Percentiles rank a stretch among this genome's conserved stretches.
Conservation (phyloP, 768 basidiomycete genomes). For the Phlegmacium glaucopus region DNA sequence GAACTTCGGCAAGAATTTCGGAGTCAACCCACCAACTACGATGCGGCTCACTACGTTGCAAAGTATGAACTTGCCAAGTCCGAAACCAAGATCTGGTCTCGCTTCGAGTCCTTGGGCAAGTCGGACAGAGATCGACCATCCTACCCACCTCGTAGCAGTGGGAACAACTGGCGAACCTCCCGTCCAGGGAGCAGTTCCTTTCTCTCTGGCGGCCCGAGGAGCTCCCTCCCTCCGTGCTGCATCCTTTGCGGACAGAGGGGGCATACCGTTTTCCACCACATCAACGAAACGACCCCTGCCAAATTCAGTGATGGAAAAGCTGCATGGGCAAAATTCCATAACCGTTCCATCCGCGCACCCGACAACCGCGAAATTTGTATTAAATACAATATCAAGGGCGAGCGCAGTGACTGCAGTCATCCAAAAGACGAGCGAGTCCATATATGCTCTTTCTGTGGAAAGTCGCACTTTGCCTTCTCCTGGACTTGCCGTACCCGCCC, state of each 20-base stretch:
- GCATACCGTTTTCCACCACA: constrained; percentile 18
- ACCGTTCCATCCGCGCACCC: constrained; percentile 9
- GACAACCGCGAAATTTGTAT: constrained; percentile 16
- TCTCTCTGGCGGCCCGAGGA: constrained; percentile 5
- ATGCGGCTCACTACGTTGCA: background rate
- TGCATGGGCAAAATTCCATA: constrained; percentile 4
- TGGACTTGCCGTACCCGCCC: constrained; percentile 15
- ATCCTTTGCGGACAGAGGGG: constrained; percentile 14
- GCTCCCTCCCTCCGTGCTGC: constrained; percentile 15
- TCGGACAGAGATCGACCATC: too few relatives aligned
- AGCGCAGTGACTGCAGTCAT: constrained; percentile 2
- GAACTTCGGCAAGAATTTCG: background rate
- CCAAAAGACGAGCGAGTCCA: constrained; percentile 17
- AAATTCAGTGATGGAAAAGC: constrained; percentile 6
- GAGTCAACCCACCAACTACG: background rate
- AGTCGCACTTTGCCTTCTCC: constrained; percentile 24
- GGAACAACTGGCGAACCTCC: background rate
- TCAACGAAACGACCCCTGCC: background rate
- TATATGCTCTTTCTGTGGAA: constrained; percentile 29
- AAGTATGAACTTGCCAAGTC: background rate
- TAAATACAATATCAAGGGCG: constrained; percentile 16
- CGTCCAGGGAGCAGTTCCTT: too few relatives aligned
- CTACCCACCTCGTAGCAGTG: background rate
- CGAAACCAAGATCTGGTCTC: too few relatives aligned
- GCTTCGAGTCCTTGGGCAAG: background rate